Evolutionary conservation across 371 early-diverging fungal species (phyloP), one percentile per base, ranked within the genome.

Genomic region (Haplosporangium sp.): DNA sequence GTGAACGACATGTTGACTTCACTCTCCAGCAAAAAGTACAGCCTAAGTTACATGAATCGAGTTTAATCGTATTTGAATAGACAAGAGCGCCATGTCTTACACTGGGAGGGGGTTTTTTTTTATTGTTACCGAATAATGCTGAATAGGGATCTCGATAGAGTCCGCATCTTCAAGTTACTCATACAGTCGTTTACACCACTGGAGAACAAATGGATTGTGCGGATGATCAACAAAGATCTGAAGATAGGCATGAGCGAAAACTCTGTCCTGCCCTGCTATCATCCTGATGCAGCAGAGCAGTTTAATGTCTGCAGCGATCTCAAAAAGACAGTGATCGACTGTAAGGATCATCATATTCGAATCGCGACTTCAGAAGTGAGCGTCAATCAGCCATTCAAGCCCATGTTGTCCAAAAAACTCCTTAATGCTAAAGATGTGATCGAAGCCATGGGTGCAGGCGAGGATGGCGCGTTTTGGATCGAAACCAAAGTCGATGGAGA

Each of bases 401-500:
- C 92, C 11, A 88, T 87, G 83, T 82, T 89, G 8, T 82, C 86
- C 9, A 82, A 82, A 60, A 64, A 65, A 13, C 18, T 76, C 6
- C 82, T 81, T 9, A 80, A 75, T 11, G 67, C 84, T 13, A 85
- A 79, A 42, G 84, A 84, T 29, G 75, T 87, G 29, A 73, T 85
- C 16, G 81, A 71, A 56, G 46, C 74, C 4, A 85, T 90, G 80
- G 73, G 71, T 9, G 40, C 52, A 18, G 67, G 84, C 42, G 55
- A 73, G 6, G 40, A 56, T 23, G 67, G 84, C 42, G 53, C 73
- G 6, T 93, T 92, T 76, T 93, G 90, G 84, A 89, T 93, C 36
- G 91, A 95, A 74, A 88, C 91, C 51, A 95, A 95, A 67, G 73
- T 92, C 3, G 95, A 95, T 65, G 95, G 95, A 1, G 94, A 93